A percentile compares a stretch with the other conserved stretches of the same genome.
These are phyloP conservation scores for Fusarium annulatum DNA, from an alignment of 2,329 filamentous ascomycete genomes.

Conservation along the genomic window DNA sequence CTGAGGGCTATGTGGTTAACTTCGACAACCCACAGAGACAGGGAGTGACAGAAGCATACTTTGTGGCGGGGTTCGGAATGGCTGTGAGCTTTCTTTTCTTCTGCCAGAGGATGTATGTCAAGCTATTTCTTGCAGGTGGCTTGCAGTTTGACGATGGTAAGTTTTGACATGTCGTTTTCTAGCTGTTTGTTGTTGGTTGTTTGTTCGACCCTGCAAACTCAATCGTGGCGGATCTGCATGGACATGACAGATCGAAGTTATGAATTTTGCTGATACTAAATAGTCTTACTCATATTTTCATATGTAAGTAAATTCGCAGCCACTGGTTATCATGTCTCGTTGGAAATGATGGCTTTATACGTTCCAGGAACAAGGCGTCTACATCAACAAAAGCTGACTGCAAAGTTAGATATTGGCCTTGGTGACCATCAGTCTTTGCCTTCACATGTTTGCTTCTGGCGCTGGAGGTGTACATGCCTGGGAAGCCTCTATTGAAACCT, in stretches of 20 bases:
- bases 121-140: slow-evolving; percentile 36
- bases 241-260: background rate
- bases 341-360: background rate
- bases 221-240: background rate
- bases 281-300: slow-evolving; percentile 32
- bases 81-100: slow-evolving; percentile 38
- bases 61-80: slow-evolving; percentile 33
- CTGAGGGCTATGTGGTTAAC: slow-evolving; percentile 49
- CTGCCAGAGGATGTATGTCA: slow-evolving; percentile 44
- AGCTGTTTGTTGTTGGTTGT: background rate
- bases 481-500: slow-evolving; percentile 46
- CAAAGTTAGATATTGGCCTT: slow-evolving; percentile 26
- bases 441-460: slow-evolving; percentile 44
- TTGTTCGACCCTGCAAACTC: background rate
- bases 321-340: background rate
- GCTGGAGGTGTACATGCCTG: slow-evolving; percentile 47
- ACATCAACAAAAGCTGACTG: slow-evolving; percentile 2
- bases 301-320: slow-evolving; percentile 18
- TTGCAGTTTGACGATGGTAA: slow-evolving; percentile 44
- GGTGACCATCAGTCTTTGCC: slow-evolving; percentile 32
- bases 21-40: slow-evolving; percentile 48
- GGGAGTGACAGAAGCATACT: slow-evolving; percentile 39
- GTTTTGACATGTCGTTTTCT: slow-evolving; percentile 3
- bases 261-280: slow-evolving; percentile 8
- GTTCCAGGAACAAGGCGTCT: rapidly evolving